Conservation (phyloP, 2,329 filamentous ascomycete genomes). For the Verticillium isaacii region DNA sequence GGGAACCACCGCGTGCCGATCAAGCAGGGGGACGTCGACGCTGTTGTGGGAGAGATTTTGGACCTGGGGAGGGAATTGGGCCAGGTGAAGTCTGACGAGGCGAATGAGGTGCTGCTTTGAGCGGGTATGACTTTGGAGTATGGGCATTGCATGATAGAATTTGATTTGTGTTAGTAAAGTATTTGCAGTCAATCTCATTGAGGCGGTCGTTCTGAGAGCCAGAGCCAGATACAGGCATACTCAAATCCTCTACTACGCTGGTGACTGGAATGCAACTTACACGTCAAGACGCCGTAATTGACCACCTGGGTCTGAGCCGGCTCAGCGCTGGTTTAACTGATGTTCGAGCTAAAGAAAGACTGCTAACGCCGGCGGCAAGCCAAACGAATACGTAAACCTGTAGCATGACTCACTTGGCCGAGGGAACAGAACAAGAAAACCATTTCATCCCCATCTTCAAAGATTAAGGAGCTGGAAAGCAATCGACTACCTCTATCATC, state of each 20-base stretch:
- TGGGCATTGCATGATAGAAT: neutral
- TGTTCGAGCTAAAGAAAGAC: neutral
- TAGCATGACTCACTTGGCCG: neutral
- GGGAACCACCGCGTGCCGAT: slow-evolving; percentile 68
- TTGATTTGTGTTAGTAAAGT: too few species aligned
- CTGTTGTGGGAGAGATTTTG: slow-evolving; percentile 47
- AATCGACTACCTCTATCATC: neutral
- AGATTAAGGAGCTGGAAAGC: neutral
- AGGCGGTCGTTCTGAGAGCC: too few species aligned
- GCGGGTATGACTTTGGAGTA: neutral
- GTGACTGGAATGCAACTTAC: too few species aligned
- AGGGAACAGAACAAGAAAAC: neutral
- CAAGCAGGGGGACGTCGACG: slow-evolving; percentile 59
- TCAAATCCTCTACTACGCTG: too few species aligned
- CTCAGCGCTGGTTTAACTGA: neutral
- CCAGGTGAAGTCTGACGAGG: neutral
- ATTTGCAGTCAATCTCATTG: neutral
- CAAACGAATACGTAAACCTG: neutral
- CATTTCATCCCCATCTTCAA: neutral
- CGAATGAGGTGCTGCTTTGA: neutral
- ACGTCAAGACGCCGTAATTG: too few species aligned
- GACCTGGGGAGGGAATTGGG: slow-evolving; percentile 37
- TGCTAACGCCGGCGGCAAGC: neutral
- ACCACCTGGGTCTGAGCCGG: too few species aligned
- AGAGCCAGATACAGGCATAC: too few species aligned